Percentiles rank a stretch among this genome's conserved stretches.
Evolutionary conservation across 306 rosid species (phyloP).

Genomic region (Astragalus membranaceus): DNA sequence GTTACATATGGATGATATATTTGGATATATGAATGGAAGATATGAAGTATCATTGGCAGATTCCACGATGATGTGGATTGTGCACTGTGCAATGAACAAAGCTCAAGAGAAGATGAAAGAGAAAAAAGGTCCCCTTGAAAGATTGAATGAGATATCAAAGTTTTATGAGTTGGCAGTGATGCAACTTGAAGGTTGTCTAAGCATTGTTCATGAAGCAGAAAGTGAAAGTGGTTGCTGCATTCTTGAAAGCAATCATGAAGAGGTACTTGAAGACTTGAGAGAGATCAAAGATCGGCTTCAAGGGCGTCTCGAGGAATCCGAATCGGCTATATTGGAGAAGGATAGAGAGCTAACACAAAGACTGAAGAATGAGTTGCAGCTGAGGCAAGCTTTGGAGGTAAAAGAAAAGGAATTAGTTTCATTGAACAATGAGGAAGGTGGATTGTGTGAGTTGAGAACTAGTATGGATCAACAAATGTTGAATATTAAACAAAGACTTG

Average conservation of each 20-base stretch:
- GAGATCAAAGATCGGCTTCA: slow-evolving; percentile 66
- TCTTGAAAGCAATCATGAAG: slow-evolving; percentile 54
- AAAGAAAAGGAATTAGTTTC: slow-evolving; percentile 47
- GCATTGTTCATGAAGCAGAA: slow-evolving; percentile 56
- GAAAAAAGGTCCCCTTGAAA: slow-evolving; percentile 59
- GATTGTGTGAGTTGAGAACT: slow-evolving; percentile 30
- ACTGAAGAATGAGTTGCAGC: slow-evolving; percentile 38
- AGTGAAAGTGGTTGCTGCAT: slow-evolving; percentile 18
- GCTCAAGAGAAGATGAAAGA: slow-evolving; percentile 70
- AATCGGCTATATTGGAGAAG: slow-evolving; percentile 56
- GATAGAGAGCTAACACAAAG: slow-evolving; percentile 53
- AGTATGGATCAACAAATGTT: slow-evolving; percentile 48
- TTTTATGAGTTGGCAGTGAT: slow-evolving; percentile 82
- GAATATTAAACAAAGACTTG: slow-evolving; percentile 46
- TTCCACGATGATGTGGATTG: slow-evolving; percentile 88
- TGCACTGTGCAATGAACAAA: slow-evolving; percentile 70
- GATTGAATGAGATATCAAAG: slow-evolving; percentile 72
- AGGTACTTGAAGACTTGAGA: slow-evolving; percentile 50
- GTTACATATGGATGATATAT: slow-evolving; percentile 49
- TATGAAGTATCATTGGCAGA: slow-evolving; percentile 52
- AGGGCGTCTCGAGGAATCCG: slow-evolving; percentile 57
- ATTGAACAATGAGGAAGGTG: slow-evolving; percentile 24
- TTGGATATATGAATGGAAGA: slow-evolving; percentile 39
- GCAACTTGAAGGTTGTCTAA: slow-evolving; percentile 82
- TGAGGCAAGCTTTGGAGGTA: slow-evolving; percentile 41